These are phyloP conservation scores for Metschnikowia kunwiensis DNA, from an alignment of 805 yeast species.

Conservation along the genomic window DNA sequence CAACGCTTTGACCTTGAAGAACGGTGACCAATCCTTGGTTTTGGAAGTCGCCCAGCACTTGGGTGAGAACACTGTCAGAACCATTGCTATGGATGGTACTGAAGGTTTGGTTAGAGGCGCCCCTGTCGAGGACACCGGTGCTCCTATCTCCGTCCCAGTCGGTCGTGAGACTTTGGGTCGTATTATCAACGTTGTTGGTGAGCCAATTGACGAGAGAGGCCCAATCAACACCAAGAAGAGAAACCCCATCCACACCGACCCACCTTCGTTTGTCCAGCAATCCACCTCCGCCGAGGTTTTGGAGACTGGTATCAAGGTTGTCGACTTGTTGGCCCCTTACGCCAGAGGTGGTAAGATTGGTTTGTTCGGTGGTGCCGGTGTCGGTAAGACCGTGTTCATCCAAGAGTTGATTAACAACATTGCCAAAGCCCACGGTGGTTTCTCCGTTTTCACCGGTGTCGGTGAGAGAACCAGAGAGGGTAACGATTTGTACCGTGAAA, in stretches of 20 bases:
- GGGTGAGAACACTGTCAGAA: slow-evolving; percentile 99
- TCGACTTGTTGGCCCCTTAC: slow-evolving; percentile 97
- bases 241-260: slow-evolving; percentile 98
- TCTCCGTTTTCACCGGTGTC: slow-evolving; percentile 99
- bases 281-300: slow-evolving; percentile 96
- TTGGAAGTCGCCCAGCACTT: slow-evolving; percentile 99
- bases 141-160: slow-evolving; percentile 98
- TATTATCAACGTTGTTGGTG: slow-evolving; percentile 97
- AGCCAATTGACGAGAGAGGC: slow-evolving; percentile 99
- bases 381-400: slow-evolving; percentile 99
- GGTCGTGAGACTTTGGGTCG: slow-evolving; percentile 99
- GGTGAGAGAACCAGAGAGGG: slow-evolving; percentile 99
- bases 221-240: slow-evolving; percentile 89
- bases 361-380: slow-evolving; percentile 99
- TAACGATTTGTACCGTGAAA: slow-evolving; percentile 99
- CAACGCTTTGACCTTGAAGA: slow-evolving; percentile 90
- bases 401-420: slow-evolving; percentile 99
- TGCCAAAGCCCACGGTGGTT: slow-evolving; percentile 99
- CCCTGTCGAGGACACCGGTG: slow-evolving; percentile 87
- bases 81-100: slow-evolving; percentile 99
- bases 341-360: slow-evolving; percentile 99
- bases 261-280: slow-evolving; percentile 95
- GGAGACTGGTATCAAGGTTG: slow-evolving; percentile 99
- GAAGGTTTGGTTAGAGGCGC: slow-evolving; percentile 99
- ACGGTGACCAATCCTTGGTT: slow-evolving; percentile 74